Percentiles rank a stretch among this genome's conserved stretches.
phyloP scores from a whole-genome alignment of 495 filamentous ascomycete species.

The Penicillium paxilli region DNA sequence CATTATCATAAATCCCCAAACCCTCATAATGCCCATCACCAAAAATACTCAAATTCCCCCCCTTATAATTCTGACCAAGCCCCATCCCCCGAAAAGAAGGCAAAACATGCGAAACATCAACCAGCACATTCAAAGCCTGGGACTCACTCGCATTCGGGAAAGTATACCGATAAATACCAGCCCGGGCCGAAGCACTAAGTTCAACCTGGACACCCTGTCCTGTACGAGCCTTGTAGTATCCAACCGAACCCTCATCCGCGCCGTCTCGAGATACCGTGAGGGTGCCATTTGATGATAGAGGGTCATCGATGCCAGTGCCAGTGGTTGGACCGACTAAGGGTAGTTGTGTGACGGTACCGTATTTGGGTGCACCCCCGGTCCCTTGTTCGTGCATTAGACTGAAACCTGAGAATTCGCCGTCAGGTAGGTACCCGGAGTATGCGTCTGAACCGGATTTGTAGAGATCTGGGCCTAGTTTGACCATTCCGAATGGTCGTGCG shows the following conservation, averaged over 20 bases:
- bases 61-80: constrained; percentile 64
- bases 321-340: no score
- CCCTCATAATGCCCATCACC: constrained; percentile 61
- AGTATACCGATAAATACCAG: constrained; percentile 63
- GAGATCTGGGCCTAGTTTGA: constrained; percentile 69
- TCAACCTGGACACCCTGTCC: constrained; percentile 57
- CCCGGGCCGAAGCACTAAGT: constrained; percentile 59
- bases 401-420: constrained; percentile 65
- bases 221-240: constrained; percentile 62
- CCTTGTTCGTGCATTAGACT: constrained; percentile 75
- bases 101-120: constrained; percentile 73
- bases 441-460: constrained; percentile 51
- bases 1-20: constrained; percentile 62
- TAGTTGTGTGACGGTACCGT: constrained; percentile 67
- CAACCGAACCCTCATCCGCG: constrained; percentile 57
- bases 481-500: constrained; percentile 64
- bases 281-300: constrained; percentile 58
- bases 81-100: constrained; percentile 60
- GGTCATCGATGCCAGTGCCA: constrained; percentile 53
- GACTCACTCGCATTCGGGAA: constrained; percentile 47
- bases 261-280: constrained; percentile 50
- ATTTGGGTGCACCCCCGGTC: constrained; percentile 74
- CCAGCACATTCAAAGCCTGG: constrained; percentile 51
- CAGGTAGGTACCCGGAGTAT: constrained; percentile 64
- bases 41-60: constrained; percentile 58